Percentiles rank a stretch among this genome's conserved stretches.
These are phyloP conservation scores for Lachnellula arida DNA, from an alignment of 2,329 filamentous ascomycete genomes.

Conservation along the genomic window DNA sequence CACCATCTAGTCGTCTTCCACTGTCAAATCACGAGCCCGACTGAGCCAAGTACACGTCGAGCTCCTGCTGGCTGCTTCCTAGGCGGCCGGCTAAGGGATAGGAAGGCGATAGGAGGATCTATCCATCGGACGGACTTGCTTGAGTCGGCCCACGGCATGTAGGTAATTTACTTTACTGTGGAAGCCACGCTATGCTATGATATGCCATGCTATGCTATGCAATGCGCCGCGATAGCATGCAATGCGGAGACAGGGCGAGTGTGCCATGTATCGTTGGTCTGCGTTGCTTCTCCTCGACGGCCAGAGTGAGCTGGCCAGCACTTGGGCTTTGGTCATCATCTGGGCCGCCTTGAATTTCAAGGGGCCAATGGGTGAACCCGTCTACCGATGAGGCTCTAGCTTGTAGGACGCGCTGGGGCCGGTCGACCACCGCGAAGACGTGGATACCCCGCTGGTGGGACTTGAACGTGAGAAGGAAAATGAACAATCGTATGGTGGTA, in stretches of 20 bases:
- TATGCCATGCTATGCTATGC: not conserved
- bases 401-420: constrained; percentile 5
- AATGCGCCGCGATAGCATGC: constrained; percentile 1
- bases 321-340: not conserved
- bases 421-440: not conserved
- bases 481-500: not conserved
- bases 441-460: not conserved
- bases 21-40: not conserved
- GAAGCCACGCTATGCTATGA: not conserved
- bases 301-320: constrained; percentile 6
- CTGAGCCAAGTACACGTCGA: not conserved
- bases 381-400: constrained; percentile 10
- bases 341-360: too few relatives aligned
- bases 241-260: constrained; percentile 1
- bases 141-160: not conserved
- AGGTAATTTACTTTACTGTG: not conserved
- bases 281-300: not conserved
- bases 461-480: not conserved
- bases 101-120: not conserved
- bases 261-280: constrained; percentile 6
- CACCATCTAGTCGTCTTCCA: not conserved
- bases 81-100: not conserved
- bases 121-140: too few relatives aligned
- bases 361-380: too few relatives aligned
- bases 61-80: not conserved